phyloP scores from a whole-genome alignment of 1,284 basidiomycete species.

The Abortiporus biennis region DNA sequence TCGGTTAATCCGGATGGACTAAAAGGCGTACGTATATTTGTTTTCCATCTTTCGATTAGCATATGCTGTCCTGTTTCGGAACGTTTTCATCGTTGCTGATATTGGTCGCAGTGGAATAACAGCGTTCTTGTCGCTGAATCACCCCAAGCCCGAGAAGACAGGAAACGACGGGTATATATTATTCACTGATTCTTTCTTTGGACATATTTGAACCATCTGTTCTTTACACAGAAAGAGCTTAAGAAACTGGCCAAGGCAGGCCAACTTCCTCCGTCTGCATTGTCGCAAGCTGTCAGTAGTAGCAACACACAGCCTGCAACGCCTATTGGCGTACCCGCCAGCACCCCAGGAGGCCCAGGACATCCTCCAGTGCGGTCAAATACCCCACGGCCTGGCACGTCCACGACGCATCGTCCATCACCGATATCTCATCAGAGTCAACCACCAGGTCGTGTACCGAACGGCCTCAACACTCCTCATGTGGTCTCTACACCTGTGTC shows the following conservation, averaged over 20 bases:
- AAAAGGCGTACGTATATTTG: conserved; percentile 56
- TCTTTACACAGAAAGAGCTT: conserved; percentile 54
- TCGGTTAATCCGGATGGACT: conserved; percentile 66
- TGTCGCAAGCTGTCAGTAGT: too few species aligned
- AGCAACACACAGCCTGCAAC: too few species aligned
- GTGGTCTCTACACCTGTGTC: conserved; percentile 13
- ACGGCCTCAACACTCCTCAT: conserved; percentile 27
- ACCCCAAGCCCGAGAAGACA: conserved; percentile 70
- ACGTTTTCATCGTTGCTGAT: conserved; percentile 20
- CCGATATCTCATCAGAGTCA: conserved; percentile 18
- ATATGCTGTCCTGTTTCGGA: conserved; percentile 10
- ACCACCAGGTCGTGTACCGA: conserved; percentile 26
- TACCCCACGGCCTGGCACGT: conserved; percentile 10
- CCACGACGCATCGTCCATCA: conserved; percentile 7
- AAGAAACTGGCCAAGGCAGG: conserved; percentile 64
- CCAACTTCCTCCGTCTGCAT: too few species aligned
- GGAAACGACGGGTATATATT: conserved; percentile 64
- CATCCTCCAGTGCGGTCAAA: neutral
- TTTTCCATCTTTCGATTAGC: conserved; percentile 10
- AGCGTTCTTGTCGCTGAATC: conserved; percentile 58
- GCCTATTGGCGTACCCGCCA: conserved; percentile 45
- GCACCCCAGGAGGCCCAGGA: conserved; percentile 9
- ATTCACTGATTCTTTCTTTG: conserved; percentile 5
- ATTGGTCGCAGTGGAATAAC: conserved; percentile 60
- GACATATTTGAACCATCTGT: neutral